Evolutionary conservation across 2,329 filamentous ascomycete genomes (phyloP).

Genomic region (Pyrenochaeta sp.): DNA sequence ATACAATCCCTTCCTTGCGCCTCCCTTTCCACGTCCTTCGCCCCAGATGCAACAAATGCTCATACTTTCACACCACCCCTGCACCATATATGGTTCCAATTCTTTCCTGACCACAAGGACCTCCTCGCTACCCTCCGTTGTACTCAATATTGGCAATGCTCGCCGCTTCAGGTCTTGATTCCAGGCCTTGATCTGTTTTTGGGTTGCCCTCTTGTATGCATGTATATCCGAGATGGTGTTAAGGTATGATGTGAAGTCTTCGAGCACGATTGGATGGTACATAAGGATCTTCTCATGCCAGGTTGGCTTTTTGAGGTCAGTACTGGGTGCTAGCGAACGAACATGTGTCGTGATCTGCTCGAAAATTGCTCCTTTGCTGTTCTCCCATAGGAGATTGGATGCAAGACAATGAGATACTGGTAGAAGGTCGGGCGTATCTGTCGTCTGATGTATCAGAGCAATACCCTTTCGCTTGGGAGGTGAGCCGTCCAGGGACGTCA

Average conservation of each 20-base stretch:
- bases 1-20: constrained; percentile 28
- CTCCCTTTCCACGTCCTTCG: constrained; percentile 50
- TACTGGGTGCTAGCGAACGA: constrained; percentile 51
- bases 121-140: constrained; percentile 16
- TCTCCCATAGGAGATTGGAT: constrained; percentile 37
- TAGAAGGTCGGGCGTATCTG: not conserved
- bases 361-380: constrained; percentile 51
- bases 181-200: constrained; percentile 39
- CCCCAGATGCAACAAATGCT: constrained; percentile 85
- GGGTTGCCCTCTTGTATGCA: constrained; percentile 34
- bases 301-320: constrained; percentile 57
- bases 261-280: constrained; percentile 88
- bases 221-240: constrained; percentile 58
- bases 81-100: constrained; percentile 65
- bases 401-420: constrained; percentile 1
- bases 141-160: constrained; percentile 17
- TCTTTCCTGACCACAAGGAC: constrained; percentile 37
- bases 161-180: constrained; percentile 27
- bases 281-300: constrained; percentile 95
- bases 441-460: too few species aligned
- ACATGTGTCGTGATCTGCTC: constrained; percentile 58
- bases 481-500: constrained; percentile 8
- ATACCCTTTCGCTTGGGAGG: too few species aligned
- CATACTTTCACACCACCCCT: constrained; percentile 88
- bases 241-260: constrained; percentile 84